A percentile compares a stretch with the other conserved stretches of the same genome.
Evolutionary conservation across 805 yeast genomes (phyloP).

Genomic region (Metschnikowia bowlesiae): DNA sequence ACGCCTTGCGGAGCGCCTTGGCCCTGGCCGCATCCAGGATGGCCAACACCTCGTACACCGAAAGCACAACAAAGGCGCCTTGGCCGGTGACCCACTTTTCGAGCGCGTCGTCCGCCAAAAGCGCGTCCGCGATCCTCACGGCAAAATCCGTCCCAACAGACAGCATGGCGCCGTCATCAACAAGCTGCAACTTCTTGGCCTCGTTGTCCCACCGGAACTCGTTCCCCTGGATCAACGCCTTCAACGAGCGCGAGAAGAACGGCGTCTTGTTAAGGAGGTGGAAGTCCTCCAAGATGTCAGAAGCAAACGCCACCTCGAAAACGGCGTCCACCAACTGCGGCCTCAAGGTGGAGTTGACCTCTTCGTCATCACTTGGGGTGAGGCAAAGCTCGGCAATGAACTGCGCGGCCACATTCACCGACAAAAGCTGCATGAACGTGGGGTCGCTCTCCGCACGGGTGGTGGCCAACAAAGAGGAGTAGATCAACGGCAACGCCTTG

Average conservation of each 20-base stretch:
- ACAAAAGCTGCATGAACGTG: constrained; percentile 46
- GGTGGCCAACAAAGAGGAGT: constrained; percentile 44
- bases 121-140: constrained; percentile 45
- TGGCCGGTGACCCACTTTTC: constrained; percentile 58
- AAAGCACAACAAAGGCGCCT: constrained; percentile 78
- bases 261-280: constrained; percentile 67
- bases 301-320: constrained; percentile 51
- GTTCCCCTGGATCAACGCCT: constrained; percentile 78
- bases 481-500: constrained; percentile 62
- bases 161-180: constrained; percentile 33
- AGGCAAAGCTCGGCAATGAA: constrained; percentile 71
- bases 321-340: constrained; percentile 52
- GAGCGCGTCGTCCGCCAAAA: constrained; percentile 45
- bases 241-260: constrained; percentile 68
- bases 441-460: constrained; percentile 31
- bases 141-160: constrained; percentile 60
- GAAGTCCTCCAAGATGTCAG: constrained; percentile 60
- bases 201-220: constrained; percentile 64
- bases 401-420: constrained; percentile 80
- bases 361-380: constrained; percentile 45
- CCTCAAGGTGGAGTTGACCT: constrained; percentile 36
- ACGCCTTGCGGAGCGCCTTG: constrained; percentile 46
- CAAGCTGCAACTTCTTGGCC: constrained; percentile 43
- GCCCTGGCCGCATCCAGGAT: constrained; percentile 36
- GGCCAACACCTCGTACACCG: constrained; percentile 65